These are phyloP conservation scores for Trichosporon sp. DNA, from an alignment of 1,284 basidiomycete species.

Conservation along the genomic window DNA sequence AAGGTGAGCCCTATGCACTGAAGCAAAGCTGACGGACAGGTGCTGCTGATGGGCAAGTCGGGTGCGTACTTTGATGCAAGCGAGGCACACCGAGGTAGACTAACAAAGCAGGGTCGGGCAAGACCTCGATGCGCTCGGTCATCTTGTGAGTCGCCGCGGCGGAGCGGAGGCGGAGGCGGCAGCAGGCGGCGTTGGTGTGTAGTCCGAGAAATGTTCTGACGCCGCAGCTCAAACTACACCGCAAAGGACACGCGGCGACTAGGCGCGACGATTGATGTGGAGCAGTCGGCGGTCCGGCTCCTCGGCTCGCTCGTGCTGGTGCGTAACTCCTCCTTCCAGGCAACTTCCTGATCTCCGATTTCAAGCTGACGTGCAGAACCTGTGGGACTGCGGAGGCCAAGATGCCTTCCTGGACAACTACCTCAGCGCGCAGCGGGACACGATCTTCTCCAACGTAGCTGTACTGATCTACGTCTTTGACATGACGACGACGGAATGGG, in stretches of 20 bases:
- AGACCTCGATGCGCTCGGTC: slow-evolving; percentile 96
- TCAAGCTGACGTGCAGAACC: slow-evolving; percentile 52
- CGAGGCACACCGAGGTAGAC: neutral
- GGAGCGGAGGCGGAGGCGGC: too few species aligned
- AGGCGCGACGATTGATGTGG: slow-evolving; percentile 95
- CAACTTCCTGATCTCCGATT: slow-evolving; percentile 43
- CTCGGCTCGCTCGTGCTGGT: slow-evolving; percentile 57
- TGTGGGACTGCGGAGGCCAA: slow-evolving; percentile 99
- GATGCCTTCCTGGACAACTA: slow-evolving; percentile 97
- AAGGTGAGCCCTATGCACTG: slow-evolving; percentile 31
- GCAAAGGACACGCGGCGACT: slow-evolving; percentile 81
- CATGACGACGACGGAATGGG: slow-evolving; percentile 63
- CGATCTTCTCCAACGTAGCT: slow-evolving; percentile 91
- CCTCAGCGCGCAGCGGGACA: slow-evolving; percentile 78
- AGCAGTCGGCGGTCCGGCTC: slow-evolving; percentile 95
- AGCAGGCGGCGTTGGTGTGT: too few species aligned
- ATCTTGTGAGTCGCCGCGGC: slow-evolving; percentile 74
- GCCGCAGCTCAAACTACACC: slow-evolving; percentile 78
- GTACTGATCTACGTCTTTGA: slow-evolving; percentile 99
- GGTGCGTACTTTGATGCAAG: slow-evolving; percentile 43
- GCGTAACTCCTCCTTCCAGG: slow-evolving; percentile 40
- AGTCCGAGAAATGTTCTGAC: slow-evolving; percentile 6
- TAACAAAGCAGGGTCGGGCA: slow-evolving; percentile 50
- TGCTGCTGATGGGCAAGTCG: slow-evolving; percentile 90
- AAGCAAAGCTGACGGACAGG: slow-evolving; percentile 40